Conservation (phyloP, 768 basidiomycete species). For the Rhodotorula babjevae region DNA sequence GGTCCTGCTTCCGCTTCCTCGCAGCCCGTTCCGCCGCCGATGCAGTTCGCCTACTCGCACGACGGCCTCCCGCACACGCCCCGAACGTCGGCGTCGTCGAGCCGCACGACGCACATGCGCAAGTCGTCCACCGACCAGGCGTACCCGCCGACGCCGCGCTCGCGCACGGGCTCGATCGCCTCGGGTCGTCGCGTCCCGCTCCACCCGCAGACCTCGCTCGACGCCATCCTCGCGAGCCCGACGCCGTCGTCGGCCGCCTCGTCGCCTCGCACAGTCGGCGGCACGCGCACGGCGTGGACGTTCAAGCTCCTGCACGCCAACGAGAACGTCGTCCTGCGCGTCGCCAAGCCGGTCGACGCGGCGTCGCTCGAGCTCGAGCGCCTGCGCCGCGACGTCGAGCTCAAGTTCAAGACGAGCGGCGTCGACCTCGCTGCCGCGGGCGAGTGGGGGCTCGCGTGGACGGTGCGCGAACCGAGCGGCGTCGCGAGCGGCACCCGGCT, state of each 20-base stretch:
- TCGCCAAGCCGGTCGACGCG: neutral
- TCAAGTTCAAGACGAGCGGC: slow-evolving; percentile 24
- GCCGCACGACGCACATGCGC: neutral
- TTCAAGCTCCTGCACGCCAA: slow-evolving; percentile 26
- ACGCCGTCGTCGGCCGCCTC: neutral
- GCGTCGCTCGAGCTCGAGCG: slow-evolving; percentile 6
- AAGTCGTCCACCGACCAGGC: slow-evolving; percentile 11
- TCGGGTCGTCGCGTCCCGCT: slow-evolving; percentile 11
- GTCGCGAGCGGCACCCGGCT: neutral
- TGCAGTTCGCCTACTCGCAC: slow-evolving; percentile 27
- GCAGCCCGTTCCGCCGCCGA: slow-evolving; percentile 32
- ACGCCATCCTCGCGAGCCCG: slow-evolving; percentile 7
- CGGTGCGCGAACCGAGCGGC: neutral
- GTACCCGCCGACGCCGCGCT: slow-evolving; percentile 1
- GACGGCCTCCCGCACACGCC: slow-evolving; percentile 13
- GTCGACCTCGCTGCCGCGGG: slow-evolving; percentile 5
- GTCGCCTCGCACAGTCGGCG: neutral
- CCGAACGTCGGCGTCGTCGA: neutral
- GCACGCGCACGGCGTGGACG: neutral
- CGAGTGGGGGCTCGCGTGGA: slow-evolving; percentile 19
- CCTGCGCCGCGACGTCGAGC: slow-evolving; percentile 1
- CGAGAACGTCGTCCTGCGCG: slow-evolving; percentile 29
- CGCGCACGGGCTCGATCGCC: slow-evolving; percentile 22
- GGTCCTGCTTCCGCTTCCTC: no score
- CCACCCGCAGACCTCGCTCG: slow-evolving; percentile 1